Percentiles rank a stretch among this genome's conserved stretches.
phyloP scores from a whole-genome alignment of 2,329 filamentous ascomycete species.

The Colletotrichum lupini region DNA sequence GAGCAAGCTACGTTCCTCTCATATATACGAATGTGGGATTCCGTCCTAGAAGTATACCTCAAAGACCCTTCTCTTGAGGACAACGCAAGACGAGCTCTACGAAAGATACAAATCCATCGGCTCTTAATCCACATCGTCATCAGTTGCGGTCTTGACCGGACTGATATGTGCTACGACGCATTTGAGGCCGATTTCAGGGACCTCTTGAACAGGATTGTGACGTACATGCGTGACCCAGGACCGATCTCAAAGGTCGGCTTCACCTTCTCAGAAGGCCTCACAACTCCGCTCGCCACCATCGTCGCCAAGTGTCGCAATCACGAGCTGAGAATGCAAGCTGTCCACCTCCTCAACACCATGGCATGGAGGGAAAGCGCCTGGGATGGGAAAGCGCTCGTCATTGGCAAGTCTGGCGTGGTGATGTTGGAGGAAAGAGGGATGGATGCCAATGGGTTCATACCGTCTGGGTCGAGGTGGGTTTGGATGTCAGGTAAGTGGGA shows the following conservation, averaged over 20 bases:
- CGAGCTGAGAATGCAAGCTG: slow-evolving; percentile 32
- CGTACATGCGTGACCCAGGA: slow-evolving; percentile 26
- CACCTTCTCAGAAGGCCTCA: slow-evolving; percentile 33
- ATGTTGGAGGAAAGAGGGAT: slow-evolving; percentile 37
- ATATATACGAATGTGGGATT: slow-evolving; percentile 24
- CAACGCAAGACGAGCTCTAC: slow-evolving; percentile 11
- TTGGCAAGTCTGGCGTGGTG: slow-evolving; percentile 33
- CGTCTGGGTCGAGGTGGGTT: slow-evolving; percentile 32
- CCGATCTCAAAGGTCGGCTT: slow-evolving; percentile 7
- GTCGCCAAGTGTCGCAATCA: slow-evolving; percentile 37
- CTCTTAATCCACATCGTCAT: slow-evolving; percentile 26
- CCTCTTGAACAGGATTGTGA: slow-evolving; percentile 24
- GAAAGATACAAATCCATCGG: slow-evolving; percentile 32
- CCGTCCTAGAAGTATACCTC: slow-evolving; percentile 2
- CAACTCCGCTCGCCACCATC: slow-evolving; percentile 29
- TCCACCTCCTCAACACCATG: slow-evolving; percentile 22
- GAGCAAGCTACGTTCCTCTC: slow-evolving; percentile 1
- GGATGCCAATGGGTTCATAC: slow-evolving; percentile 29
- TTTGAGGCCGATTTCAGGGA: slow-evolving; percentile 33
- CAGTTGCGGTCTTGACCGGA: slow-evolving; percentile 30
- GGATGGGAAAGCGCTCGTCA: slow-evolving; percentile 32
- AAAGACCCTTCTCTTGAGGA: not conserved
- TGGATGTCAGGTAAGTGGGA: slow-evolving; percentile 34
- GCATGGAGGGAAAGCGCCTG: slow-evolving; percentile 35
- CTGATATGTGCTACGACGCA: slow-evolving; percentile 35